Conservation (phyloP, 1,139 yeast genomes). For the Saccharomycopsis crataegensis region DNA sequence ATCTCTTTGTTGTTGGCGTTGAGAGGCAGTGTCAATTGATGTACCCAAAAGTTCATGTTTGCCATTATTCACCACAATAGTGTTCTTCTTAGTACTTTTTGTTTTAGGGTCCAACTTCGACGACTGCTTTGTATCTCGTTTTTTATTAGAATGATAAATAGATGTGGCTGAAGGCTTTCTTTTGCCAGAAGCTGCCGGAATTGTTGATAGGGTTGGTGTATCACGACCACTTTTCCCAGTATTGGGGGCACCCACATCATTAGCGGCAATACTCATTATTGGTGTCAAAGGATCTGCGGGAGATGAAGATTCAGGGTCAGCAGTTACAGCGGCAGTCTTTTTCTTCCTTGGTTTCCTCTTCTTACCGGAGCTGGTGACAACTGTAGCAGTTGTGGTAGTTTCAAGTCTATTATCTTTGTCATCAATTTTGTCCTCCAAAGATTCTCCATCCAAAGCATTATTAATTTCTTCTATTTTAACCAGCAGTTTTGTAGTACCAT, state of each 20-base stretch:
- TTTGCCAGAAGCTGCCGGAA: too few species aligned
- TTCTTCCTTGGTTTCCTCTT: slow-evolving; percentile 6
- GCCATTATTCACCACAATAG: too few species aligned
- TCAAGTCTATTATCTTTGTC: neutral
- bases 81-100: too few species aligned
- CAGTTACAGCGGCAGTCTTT: neutral
- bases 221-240: neutral
- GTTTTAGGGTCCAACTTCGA: too few species aligned
- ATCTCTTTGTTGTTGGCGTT: too few species aligned
- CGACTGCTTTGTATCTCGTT: slow-evolving; percentile 2
- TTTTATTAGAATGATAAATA: slow-evolving; percentile 1
- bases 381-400: neutral
- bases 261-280: neutral
- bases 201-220: too few species aligned
- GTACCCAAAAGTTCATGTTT: too few species aligned
- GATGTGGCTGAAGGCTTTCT: neutral
- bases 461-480: neutral
- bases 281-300: slow-evolving; percentile 11
- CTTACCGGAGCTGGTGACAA: neutral
- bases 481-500: neutral
- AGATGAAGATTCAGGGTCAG: slow-evolving; percentile 11
- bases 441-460: neutral
- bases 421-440: neutral
- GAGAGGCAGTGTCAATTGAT: too few species aligned
- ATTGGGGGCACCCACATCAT: neutral